Base-by-base conservation (phyloP, 352 stramenopile genomes). In the Phytophthora uliginosa region DNA sequence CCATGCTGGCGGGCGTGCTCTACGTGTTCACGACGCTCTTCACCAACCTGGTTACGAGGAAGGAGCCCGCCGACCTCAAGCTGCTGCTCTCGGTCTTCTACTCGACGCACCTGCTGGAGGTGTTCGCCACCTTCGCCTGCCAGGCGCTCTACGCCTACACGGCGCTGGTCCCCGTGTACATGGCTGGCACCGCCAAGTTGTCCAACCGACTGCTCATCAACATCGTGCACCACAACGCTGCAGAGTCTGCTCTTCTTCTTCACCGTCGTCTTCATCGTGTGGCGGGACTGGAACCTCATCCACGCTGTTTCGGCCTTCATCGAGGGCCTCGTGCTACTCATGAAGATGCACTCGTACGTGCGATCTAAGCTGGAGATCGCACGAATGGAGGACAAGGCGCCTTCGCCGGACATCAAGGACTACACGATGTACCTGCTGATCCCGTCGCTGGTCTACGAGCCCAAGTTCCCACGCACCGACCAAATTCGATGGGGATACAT, bases 371-470 rank as follows among this genome's bases (percentile, higher is more conserved):
- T 95, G 24, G 87, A 93, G 60, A 75, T 92, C 22, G 68, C 76
- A 38, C 85, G 85, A 8, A 70, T 59, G 0, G 66, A 81, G 40
- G 48, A 78, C 31, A 60, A 63, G 18, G 31, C 68, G 12, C 77
- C 81, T 0, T 75, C 55, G 1, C 74, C 79, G 17, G 75, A 73
- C 18, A 26, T 92, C 51, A 84, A 86, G 66, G 80, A 92, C 73
- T 95, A 71, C 40, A 90, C 84, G 1, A 74, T 95, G 60, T 93
- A 95, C 55, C 75, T 93, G 38, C 69, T 94, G 13, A 86, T 86
- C 61, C 96, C 96, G 51, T 98, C 96, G 34, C 77, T 99, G 5
- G 97, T 98, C n/a, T 99, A 99, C 69, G 95, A 99, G 72, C 96
- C 97, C 18, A 89, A 84, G 7, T 99, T 95, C 62, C 96, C 96